Conservation (phyloP, 805 yeast genomes). For the Danielozyma ontarioensis region DNA sequence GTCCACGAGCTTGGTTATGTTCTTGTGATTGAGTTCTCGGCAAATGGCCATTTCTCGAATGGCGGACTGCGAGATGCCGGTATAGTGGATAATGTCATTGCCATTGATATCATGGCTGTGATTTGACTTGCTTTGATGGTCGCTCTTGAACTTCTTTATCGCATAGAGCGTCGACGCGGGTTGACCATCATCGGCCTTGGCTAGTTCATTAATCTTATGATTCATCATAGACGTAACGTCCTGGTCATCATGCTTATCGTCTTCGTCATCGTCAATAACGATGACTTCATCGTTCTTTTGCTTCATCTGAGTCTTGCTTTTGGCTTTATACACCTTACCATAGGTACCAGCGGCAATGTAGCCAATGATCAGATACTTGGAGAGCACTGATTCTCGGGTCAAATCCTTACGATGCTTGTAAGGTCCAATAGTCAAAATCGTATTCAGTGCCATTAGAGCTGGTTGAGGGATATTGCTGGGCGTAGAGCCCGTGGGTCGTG, state of each 20-base stretch:
- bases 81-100: slow-evolving; percentile 81
- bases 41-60: slow-evolving; percentile 95
- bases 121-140: slow-evolving; percentile 37
- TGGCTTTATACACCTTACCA: slow-evolving; percentile 91
- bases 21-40: slow-evolving; percentile 75
- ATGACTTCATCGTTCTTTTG: slow-evolving; percentile 10
- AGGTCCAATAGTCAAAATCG: slow-evolving; percentile 38
- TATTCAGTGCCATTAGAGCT: slow-evolving; percentile 35
- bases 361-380: slow-evolving; percentile 82
- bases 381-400: slow-evolving; percentile 67
- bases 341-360: slow-evolving; percentile 98
- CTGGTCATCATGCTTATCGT: slow-evolving; percentile 8
- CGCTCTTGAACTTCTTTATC: slow-evolving; percentile 92
- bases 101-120: slow-evolving; percentile 51
- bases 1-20: slow-evolving; percentile 75
- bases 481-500: too few species aligned
- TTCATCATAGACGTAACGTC: slow-evolving; percentile 4
- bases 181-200: slow-evolving; percentile 5
- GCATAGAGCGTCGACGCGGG: slow-evolving; percentile 52
- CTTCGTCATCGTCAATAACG: slow-evolving; percentile 3
- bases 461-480: slow-evolving; percentile 25
- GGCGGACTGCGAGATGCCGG: slow-evolving; percentile 95
- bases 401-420: slow-evolving; percentile 53
- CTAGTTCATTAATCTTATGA: slow-evolving; percentile 3
- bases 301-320: slow-evolving; percentile 25